Evolutionary conservation across 495 filamentous ascomycete species (phyloP), one percentile per base, ranked within the genome.

Genomic region (Aspergillus diversus): DNA sequence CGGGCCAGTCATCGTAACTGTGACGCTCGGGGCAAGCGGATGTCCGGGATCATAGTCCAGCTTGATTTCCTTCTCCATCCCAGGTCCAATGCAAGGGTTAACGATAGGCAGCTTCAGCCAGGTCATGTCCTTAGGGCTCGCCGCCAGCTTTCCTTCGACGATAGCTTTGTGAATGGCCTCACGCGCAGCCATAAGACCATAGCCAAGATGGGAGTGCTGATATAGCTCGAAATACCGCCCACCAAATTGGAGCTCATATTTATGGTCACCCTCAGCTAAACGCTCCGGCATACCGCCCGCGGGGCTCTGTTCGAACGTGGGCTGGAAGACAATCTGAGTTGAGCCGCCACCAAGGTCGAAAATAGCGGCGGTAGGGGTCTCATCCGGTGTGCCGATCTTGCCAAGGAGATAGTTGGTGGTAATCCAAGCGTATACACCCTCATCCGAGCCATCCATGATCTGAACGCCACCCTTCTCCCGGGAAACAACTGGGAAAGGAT

Each of bases 371-470:
- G 95, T 98, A 13, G 90, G 89, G 58, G 85, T 91, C 68, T 96
- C 86, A 67, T 97, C 93, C 6, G 92, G 90, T 27, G 90, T 91
- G 67, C 95, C 96, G 70, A 98, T 98, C 81, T 97, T 99, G 57
- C 93, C 94, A 17, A 98, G 87, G 46, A 99, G 88, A 78, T 98
- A 99, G 79, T 99, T 99, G 61, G 91, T 93, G 4, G 95, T 99
- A 75, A 99, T 96, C 95, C 95, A 99, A 57, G 95, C 96, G 68
- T 96, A 99, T n/a, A 99, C 95, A 74, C 96, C 89, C 76, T 99
- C 95, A 65, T 97, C 89, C 15, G 88, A 90, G 66, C 95, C 95
- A 69, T 96, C 92, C 94, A 99, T 98, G 64, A 98, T 93, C 64
- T 91, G 84, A 13, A 99, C 91, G 58, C 95, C 95, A 61, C 89